A percentile compares a stretch with the other conserved stretches of the same genome.
Conservation (phyloP, 2,329 filamentous ascomycete species). For the Salinomyces thailandicus region DNA sequence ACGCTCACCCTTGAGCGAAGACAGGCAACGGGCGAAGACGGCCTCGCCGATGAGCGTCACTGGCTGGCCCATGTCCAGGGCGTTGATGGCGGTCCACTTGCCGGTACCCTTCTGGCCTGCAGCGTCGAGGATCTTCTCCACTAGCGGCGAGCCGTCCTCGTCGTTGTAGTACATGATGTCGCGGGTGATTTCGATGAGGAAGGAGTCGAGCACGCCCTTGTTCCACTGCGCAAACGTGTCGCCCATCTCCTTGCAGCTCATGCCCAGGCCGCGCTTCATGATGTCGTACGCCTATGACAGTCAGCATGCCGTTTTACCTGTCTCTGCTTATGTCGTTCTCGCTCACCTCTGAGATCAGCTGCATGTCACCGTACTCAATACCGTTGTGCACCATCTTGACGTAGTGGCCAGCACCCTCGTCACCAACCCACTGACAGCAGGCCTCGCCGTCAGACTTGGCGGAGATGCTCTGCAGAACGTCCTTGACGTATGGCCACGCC, state of each 20-base stretch:
- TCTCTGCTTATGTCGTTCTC: no score
- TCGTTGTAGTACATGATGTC: slow-evolving; percentile 99
- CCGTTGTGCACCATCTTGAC: slow-evolving; percentile 99
- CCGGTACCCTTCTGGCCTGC: slow-evolving; percentile 99
- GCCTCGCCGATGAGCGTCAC: slow-evolving; percentile 97
- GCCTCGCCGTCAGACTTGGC: slow-evolving; percentile 96
- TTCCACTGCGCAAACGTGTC: slow-evolving; percentile 95
- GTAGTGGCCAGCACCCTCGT: slow-evolving; percentile 98
- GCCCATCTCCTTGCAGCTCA: slow-evolving; percentile 88
- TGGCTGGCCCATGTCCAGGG: slow-evolving; percentile 94
- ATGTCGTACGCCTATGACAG: slow-evolving; percentile 82
- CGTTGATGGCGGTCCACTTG: slow-evolving; percentile 99
- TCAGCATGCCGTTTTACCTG: no score
- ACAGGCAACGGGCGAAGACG: slow-evolving; percentile 89
- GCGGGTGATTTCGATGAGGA: slow-evolving; percentile 97
- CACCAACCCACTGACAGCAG: slow-evolving; percentile 99
- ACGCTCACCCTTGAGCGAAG: slow-evolving; percentile 89
- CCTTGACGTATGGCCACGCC: slow-evolving; percentile 97
- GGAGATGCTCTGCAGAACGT: slow-evolving; percentile 94
- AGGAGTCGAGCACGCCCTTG: slow-evolving; percentile 95
- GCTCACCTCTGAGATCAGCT: slow-evolving; percentile 93
- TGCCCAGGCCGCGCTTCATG: slow-evolving; percentile 92
- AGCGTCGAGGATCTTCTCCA: slow-evolving; percentile 98
- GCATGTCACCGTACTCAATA: slow-evolving; percentile 99
- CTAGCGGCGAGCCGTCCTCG: slow-evolving; percentile 76